Evolutionary conservation across 139 green algal genomes (phyloP).

Genomic region (Diplosphaera chodatii): DNA sequence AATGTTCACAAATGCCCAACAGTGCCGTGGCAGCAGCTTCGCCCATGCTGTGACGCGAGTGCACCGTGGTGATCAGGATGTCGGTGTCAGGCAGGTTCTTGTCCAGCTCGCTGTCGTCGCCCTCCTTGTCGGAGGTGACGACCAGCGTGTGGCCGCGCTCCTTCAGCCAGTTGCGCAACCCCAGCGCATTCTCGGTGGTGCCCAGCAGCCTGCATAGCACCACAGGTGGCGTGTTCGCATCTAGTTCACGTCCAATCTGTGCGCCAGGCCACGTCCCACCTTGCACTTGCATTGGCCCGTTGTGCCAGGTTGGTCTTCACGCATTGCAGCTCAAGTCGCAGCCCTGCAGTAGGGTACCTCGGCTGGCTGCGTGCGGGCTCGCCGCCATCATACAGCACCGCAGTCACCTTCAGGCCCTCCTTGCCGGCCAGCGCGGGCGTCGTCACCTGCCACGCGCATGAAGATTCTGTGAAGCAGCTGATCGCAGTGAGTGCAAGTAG

Average conservation of each 20-base stretch:
- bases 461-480: too few species aligned
- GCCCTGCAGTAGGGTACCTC: too few species aligned
- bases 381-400: not conserved
- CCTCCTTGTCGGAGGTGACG: slow-evolving; percentile 7
- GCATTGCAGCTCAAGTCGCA: too few species aligned
- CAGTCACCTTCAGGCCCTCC: not conserved
- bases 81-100: slow-evolving; percentile 6
- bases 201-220: not conserved
- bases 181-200: slow-evolving; percentile 14
- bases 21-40: too few species aligned
- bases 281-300: too few species aligned
- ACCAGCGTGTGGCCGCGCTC: slow-evolving; percentile 11
- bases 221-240: too few species aligned
- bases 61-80: not conserved
- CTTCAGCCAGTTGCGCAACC: slow-evolving; percentile 18
- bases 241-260: too few species aligned
- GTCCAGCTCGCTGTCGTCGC: slow-evolving; percentile 9
- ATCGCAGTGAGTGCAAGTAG: too few species aligned
- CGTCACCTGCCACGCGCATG: not conserved
- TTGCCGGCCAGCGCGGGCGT: not conserved
- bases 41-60: too few species aligned
- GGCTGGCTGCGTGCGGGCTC: not conserved
- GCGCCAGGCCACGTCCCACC: too few species aligned
- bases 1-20: too few species aligned
- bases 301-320: too few species aligned